Base-by-base conservation (phyloP, 2,329 filamentous ascomycete genomes). In the Parascedosporium putredinis region DNA sequence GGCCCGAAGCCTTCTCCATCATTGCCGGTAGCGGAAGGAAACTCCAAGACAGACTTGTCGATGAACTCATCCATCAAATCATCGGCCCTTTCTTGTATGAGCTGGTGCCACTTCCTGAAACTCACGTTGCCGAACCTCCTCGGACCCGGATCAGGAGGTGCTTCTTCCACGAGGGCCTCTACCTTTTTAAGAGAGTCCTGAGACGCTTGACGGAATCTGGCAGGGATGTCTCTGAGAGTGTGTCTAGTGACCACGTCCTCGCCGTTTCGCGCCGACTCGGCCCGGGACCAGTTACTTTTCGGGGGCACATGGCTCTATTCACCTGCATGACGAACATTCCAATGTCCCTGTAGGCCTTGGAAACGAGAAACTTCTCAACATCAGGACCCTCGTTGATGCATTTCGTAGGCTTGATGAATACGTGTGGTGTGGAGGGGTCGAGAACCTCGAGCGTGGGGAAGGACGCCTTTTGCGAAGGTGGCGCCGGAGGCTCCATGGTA, bases 101-200 rank as follows among this genome's bases (percentile, higher is more conserved):
- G 67, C 45, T 76, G 70, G 63, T 84, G 78, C 91, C 93, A 98
- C 56, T 74, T 86, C 25, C 90, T 77, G 65, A 95, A 98, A 59
- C 86, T 91, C 43, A 87, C 72, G 63, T 98, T 98, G 29, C 93
- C 93, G 62, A 97, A 98, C 54, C 93, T 77, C 49, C 91, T 76
- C 16, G 91, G 90, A 12, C 90, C 90, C 5, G 81, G 79, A 58
- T 94, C 86, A 1, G 91, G 91, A 1, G 90, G 91, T 1, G 82
- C 86, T 60, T 90, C 81, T 14, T 84, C 78, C 47, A 95, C 79
- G 46, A 94, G 75, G 7, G 67, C 67, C 47, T 79, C 77, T 12
- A 94, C 45, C 72, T 76, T 5, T 72, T 67, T 14, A 97, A 68
- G 31, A 98, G 71, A 8, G 70, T 62, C 63, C 83, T 81, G 18